phyloP scores from a whole-genome alignment of 805 yeast genomes.

The Metschnikowia koreensis region DNA sequence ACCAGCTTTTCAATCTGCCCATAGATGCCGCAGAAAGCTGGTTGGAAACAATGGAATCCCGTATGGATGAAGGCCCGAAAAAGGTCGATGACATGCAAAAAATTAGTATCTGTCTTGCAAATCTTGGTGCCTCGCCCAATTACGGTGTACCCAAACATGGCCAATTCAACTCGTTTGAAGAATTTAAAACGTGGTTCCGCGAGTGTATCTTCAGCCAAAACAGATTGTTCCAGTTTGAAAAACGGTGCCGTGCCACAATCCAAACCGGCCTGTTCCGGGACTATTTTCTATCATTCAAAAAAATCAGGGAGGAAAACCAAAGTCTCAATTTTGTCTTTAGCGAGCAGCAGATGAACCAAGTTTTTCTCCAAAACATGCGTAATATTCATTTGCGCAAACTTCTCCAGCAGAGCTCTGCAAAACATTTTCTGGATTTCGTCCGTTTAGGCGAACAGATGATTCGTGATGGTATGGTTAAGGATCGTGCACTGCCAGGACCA shows the following conservation, averaged over 20 bases:
- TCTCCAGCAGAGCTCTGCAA: constrained; percentile 1
- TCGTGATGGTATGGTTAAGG: constrained; percentile 2
- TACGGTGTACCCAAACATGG: constrained; percentile 6
- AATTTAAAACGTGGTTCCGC: constrained; percentile 6
- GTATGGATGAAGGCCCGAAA: not conserved
- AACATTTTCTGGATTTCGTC: not conserved
- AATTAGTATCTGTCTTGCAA: constrained; percentile 5
- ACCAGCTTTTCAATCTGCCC: constrained; percentile 2
- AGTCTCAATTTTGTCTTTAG: constrained; percentile 1
- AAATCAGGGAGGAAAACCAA: constrained; percentile 7
- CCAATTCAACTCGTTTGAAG: constrained; percentile 3
- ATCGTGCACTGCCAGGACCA: not conserved
- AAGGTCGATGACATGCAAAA: not conserved
- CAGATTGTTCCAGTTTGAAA: not conserved
- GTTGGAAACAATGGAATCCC: constrained; percentile 1
- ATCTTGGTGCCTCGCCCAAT: constrained; percentile 1
- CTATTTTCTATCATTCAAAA: constrained; percentile 2
- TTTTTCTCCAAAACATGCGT: constrained; percentile 2
- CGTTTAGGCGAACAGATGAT: constrained; percentile 3
- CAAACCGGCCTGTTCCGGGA: constrained; percentile 3
- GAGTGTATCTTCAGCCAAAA: not conserved
- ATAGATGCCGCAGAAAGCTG: constrained; percentile 3
- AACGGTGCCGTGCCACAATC: not conserved
- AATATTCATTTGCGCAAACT: constrained; percentile 2
- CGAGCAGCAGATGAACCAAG: constrained; percentile 1